Conservation (phyloP, 2,329 filamentous ascomycete species). For the Neofusicoccum laricinum region DNA sequence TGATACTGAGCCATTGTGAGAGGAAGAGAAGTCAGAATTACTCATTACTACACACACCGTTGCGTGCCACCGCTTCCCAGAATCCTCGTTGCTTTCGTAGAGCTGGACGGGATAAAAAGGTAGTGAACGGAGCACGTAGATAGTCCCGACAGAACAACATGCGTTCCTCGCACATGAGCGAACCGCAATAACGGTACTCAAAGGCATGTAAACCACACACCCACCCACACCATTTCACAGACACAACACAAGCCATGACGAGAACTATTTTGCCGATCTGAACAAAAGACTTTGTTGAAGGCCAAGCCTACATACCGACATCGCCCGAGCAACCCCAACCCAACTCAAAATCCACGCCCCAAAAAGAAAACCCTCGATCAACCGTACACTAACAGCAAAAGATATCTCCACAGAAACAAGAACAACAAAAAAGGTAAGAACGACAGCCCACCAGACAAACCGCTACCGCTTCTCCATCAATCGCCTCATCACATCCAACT, state of each 20-base stretch:
- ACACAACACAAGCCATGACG: constrained; percentile 3
- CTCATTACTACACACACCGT: too few relatives aligned
- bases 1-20: not conserved
- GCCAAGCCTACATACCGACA: not conserved
- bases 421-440: not conserved
- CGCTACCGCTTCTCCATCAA: constrained; percentile 22
- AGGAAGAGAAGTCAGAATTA: too few relatives aligned
- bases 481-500: constrained; percentile 59
- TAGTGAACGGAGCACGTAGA: not conserved
- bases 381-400: not conserved
- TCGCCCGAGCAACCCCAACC: constrained; percentile 1
- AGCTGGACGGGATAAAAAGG: not conserved
- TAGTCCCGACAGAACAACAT: not conserved
- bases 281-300: not conserved
- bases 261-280: constrained; percentile 1
- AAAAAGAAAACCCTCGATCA: too few relatives aligned
- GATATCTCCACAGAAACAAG: not conserved
- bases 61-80: too few relatives aligned
- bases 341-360: not conserved
- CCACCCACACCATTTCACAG: not conserved
- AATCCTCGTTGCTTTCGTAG: too few relatives aligned
- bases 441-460: not conserved
- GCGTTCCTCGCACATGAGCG: too few relatives aligned
- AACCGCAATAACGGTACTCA: not conserved
- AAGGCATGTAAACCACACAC: not conserved